Base-by-base conservation (phyloP, 2,329 filamentous ascomycete species). In the Aspergillus phoenicis region DNA sequence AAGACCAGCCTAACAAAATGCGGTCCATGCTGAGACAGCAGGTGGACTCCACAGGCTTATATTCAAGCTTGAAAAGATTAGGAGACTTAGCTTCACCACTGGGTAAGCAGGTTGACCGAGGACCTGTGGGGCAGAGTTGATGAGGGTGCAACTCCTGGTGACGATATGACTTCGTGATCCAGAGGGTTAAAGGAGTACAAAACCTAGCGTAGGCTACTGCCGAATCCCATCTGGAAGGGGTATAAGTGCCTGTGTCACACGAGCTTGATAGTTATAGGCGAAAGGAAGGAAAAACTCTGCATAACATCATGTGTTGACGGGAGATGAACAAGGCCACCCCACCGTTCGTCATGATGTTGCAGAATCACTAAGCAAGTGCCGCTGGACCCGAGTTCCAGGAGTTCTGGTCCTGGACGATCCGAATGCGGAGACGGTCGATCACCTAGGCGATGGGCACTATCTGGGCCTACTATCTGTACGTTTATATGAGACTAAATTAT, bases 261-360 rank as follows among this genome's bases (percentile, higher is more conserved):
- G 33, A 36, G 11, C 33, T 36, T 13, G 33, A 15, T 36, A 13
- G 11, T 11, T 11, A 36, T 36, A 36, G 33, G 33, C 5, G 5
- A 36, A 36, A 36, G n/a, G 24, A 24, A 39, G 20, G 39, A 47
- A 56, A 55, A 56, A 36, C 33, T 56, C 38, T 54, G 36, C 38
- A 30, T 24, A 20, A 24, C 28, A 22, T 53, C 51, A 33, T 36
- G 20, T 36, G 13, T 30, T 26, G 26, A 33, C 41, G 28, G 17
- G 8, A 36, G 43, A n/a, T 47, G 15, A 39, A 15, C 15, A 45
- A 47, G 26, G 5, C 17, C 33, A 26, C 60, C 64, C 64, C 62
- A 66, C 64, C 20, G 62, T 63, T 64, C 62, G 59, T 64, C 60
- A 52, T 56, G 52, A 52, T 52, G 62, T 64, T 66, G 57, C 62